Percentiles rank a stretch among this genome's conserved stretches.
These are phyloP conservation scores for Zizania palustris DNA, from an alignment of 202 grass and related monocot genomes.

Conservation along the genomic window DNA sequence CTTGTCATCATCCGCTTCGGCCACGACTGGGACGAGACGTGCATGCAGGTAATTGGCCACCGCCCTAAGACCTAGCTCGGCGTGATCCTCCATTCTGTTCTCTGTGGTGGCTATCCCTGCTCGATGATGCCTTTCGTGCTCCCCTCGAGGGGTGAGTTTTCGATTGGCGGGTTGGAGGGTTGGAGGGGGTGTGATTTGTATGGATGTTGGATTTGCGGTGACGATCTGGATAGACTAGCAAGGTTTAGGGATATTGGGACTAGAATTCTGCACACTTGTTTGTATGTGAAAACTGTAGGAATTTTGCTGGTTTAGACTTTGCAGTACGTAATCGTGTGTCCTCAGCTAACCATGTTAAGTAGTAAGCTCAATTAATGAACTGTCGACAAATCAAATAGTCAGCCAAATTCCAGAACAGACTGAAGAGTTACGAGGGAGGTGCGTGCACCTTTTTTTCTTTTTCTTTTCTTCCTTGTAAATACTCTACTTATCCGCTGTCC, in stretches of 20 bases:
- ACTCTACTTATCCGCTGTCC: too few species aligned
- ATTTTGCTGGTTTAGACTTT: not conserved
- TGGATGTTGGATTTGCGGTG: not conserved
- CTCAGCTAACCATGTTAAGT: not conserved
- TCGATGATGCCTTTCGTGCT: not conserved
- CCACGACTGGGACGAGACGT: constrained; percentile 99
- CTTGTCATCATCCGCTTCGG: constrained; percentile 96
- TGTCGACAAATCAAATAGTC: too few species aligned
- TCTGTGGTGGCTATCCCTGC: not conserved
- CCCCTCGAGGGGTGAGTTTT: not conserved
- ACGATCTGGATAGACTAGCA: not conserved
- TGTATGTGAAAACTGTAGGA: not conserved
- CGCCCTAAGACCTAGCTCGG: not conserved
- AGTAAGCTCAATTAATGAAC: not conserved
- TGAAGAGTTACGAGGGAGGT: too few species aligned
- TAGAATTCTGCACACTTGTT: not conserved
- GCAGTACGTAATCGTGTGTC: not conserved
- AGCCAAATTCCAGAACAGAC: too few species aligned
- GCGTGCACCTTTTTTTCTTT: too few species aligned
- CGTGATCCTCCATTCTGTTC: not conserved
- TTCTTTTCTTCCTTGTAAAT: too few species aligned
- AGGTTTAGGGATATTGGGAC: not conserved
- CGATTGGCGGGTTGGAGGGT: not conserved
- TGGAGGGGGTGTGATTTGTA: not conserved
- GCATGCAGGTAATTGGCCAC: constrained; percentile 68